Evolutionary conservation across 345 rosid species (phyloP), one percentile per base, ranked within the genome.

Genomic region (Populus pruinosa): DNA sequence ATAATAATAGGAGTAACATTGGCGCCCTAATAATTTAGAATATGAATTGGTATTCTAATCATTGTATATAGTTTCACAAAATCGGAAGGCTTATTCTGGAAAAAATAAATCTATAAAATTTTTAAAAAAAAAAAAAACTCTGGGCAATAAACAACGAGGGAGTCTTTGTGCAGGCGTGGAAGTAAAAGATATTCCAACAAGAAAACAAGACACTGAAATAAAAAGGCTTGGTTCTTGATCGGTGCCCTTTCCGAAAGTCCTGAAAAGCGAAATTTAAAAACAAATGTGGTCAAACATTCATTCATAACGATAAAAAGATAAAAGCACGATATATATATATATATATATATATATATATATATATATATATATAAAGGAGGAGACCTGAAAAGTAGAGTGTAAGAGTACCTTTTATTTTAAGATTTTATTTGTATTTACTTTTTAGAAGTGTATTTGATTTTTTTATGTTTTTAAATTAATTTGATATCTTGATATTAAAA

Each of bases 101-200:
- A 3, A 47, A 47, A 47, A 4, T 50, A 18, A 6, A 17, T 17
- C 17, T 1, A 50, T 18, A 50, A 50, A 50, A 17, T 5, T 5
- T n/a, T n/a, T n/a, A n/a, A n/a, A 27, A 18, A 18, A 50, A 17
- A 50, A 50, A 1, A 53, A 20, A 21, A 0, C n/a, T 53, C 7
- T 20, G 20, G 23, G 8, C 23, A 53, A 9, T 18, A 6, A 2
- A 41, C n/a, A 41, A 21, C 9, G 10, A 3, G 39, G 4, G 36
- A 44, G 70, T 11, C 39, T 12, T 67, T 76, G 67, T 69, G 70
- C n/a, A 0, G 38, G 33, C 67, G 44, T 21, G 55, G 73, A 84
- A 82, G 87, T 69, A 86, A 86, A 84, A 87, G 78, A 82, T 84
- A 86, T 86, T 86, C 87, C 77, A 71, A 4, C 5, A 4, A 67